These are phyloP conservation scores for Clonostachys rosea DNA, from an alignment of 2,329 filamentous ascomycete species.

Conservation along the genomic window DNA sequence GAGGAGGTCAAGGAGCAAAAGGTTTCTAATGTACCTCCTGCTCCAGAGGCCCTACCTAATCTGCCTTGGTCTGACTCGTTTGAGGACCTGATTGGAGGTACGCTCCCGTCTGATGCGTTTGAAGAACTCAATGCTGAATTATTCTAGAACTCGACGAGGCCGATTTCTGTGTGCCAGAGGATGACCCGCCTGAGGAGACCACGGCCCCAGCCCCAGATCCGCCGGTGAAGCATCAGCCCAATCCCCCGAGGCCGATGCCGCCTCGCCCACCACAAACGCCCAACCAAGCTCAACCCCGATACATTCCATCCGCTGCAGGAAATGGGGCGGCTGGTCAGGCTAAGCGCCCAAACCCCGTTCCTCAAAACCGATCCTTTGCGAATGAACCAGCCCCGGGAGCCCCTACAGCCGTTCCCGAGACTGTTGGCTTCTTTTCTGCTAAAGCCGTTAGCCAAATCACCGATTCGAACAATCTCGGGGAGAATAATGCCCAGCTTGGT, in stretches of 20 bases:
- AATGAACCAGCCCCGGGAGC: conserved; percentile 11
- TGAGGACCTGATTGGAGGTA: conserved; percentile 46
- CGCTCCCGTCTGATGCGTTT: conserved; percentile 27
- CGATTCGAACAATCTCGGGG: conserved; percentile 30
- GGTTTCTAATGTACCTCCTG: not conserved
- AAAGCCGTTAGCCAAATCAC: conserved; percentile 55
- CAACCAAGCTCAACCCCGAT: conserved; percentile 9
- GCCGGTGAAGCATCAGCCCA: not conserved
- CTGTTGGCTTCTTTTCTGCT: conserved; percentile 67
- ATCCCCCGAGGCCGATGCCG: too few relatives aligned
- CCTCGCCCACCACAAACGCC: conserved; percentile 24
- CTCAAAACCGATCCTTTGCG: conserved; percentile 11
- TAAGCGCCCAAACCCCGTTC: conserved; percentile 4
- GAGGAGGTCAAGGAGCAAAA: conserved; percentile 26
- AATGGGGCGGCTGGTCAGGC: not conserved
- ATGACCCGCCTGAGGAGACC: conserved; percentile 75
- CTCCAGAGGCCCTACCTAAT: conserved; percentile 8
- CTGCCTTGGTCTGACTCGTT: conserved; percentile 37
- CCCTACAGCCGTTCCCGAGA: conserved; percentile 21
- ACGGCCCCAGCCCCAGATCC: conserved; percentile 31
- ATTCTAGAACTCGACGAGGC: conserved; percentile 67
- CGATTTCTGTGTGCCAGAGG: conserved; percentile 66
- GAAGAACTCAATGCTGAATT: conserved; percentile 28
- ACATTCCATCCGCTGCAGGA: not conserved
- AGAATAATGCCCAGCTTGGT: conserved; percentile 29